Conservation (phyloP, 208 protist genomes). For the Leishmania braziliensis region DNA sequence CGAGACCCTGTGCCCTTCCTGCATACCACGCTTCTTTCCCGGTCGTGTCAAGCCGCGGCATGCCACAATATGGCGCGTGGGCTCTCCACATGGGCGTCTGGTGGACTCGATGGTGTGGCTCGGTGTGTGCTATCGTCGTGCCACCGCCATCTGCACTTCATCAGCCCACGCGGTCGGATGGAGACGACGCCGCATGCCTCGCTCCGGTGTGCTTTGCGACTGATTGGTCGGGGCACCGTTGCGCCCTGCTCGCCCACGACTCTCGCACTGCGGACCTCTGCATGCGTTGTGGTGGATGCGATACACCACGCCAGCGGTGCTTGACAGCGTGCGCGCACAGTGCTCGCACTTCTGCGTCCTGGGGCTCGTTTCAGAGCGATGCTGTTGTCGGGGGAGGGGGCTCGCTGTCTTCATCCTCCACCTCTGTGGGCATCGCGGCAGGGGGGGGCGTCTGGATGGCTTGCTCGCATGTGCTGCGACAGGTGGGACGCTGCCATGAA, state of each 20-base stretch:
- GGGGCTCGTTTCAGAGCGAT: too few species aligned
- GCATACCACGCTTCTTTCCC: neutral
- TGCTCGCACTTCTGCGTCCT: too few species aligned
- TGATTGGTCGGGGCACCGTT: neutral
- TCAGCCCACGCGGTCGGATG: neutral
- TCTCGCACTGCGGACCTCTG: too few species aligned
- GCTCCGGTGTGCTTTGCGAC: too few species aligned
- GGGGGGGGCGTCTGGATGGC: neutral
- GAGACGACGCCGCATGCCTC: too few species aligned
- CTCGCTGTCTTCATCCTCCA: too few species aligned
- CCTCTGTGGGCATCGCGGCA: too few species aligned
- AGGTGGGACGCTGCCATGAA: too few species aligned
- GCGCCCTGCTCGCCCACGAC: neutral
- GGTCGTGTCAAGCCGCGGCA: neutral
- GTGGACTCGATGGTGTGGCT: neutral
- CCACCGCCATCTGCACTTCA: neutral
- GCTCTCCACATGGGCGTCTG: neutral
- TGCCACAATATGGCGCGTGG: neutral
- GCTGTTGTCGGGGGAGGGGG: too few species aligned
- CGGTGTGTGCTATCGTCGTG: neutral
- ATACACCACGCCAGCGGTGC: too few species aligned
- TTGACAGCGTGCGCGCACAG: too few species aligned
- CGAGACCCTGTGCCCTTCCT: neutral
- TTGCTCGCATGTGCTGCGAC: neutral
- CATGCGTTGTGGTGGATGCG: too few species aligned